A percentile compares a stretch with the other conserved stretches of the same genome.
Conservation (phyloP, 2,329 filamentous ascomycete genomes). For the Hymenoscyphus scutula region DNA sequence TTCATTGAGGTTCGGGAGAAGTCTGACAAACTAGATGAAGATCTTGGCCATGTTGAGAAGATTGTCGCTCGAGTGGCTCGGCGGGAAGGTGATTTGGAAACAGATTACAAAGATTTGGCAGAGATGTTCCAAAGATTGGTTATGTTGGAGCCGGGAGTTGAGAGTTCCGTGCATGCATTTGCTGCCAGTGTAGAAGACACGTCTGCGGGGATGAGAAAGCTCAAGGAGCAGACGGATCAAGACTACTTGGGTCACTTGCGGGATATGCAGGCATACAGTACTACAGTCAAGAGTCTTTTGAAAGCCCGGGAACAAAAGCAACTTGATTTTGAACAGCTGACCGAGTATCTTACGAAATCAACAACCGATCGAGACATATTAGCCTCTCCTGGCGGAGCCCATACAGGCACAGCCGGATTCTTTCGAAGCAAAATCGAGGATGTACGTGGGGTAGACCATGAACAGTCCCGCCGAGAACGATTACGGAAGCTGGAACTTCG, state of each 20-base stretch:
- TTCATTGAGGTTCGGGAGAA: slow-evolving; percentile 94
- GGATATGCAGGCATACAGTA: slow-evolving; percentile 93
- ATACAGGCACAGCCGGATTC: slow-evolving; percentile 79
- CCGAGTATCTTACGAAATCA: slow-evolving; percentile 91
- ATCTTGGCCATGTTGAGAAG: slow-evolving; percentile 89
- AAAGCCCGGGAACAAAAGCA: slow-evolving; percentile 97
- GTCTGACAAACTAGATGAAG: slow-evolving; percentile 90
- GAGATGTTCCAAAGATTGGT: slow-evolving; percentile 95
- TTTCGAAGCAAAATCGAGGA: slow-evolving; percentile 94
- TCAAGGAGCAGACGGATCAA: slow-evolving; percentile 90
- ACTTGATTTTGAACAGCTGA: slow-evolving; percentile 93
- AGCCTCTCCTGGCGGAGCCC: slow-evolving; percentile 58
- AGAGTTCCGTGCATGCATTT: slow-evolving; percentile 79
- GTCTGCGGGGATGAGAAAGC: slow-evolving; percentile 69
- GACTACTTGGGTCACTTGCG: slow-evolving; percentile 90
- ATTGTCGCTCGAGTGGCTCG: slow-evolving; percentile 89
- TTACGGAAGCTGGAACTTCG: slow-evolving; percentile 86
- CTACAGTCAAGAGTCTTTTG: slow-evolving; percentile 81
- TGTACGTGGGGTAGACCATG: slow-evolving; percentile 93
- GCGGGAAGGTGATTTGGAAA: slow-evolving; percentile 81
- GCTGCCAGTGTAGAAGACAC: slow-evolving; percentile 83
- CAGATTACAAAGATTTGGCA: slow-evolving; percentile 84
- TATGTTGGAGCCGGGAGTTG: slow-evolving; percentile 81
- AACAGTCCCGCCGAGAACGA: slow-evolving; percentile 82
- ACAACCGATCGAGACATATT: slow-evolving; percentile 75